phyloP scores from a whole-genome alignment of 2,329 filamentous ascomycete species.

The Paecilomyces sp. region DNA sequence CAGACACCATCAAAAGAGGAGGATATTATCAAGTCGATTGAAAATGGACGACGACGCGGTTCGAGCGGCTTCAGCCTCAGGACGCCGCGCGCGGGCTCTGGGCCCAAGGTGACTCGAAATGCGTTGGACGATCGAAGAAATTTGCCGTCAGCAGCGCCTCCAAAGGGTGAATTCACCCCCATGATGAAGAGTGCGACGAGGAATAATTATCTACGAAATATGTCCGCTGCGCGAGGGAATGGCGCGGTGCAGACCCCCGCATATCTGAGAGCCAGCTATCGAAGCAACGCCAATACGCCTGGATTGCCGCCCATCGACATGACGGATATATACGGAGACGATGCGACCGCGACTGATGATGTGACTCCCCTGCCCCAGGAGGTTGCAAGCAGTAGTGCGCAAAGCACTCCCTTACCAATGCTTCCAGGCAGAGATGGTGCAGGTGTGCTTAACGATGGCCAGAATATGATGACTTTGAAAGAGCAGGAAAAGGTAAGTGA shows the following conservation, averaged over 20 bases:
- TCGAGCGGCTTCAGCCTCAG: conserved; percentile 52
- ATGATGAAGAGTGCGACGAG: conserved; percentile 74
- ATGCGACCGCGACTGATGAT: conserved; percentile 55
- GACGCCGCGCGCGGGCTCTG: conserved; percentile 68
- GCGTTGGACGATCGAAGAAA: conserved; percentile 65
- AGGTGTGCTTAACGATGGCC: conserved; percentile 68
- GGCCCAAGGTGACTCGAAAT: conserved; percentile 26
- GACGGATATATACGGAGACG: conserved; percentile 57
- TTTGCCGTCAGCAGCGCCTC: conserved; percentile 51
- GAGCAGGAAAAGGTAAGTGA: conserved; percentile 78
- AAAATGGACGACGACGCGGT: conserved; percentile 52
- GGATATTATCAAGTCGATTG: conserved; percentile 69
- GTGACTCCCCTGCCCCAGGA: conserved; percentile 70
- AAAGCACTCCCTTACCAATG: conserved; percentile 73
- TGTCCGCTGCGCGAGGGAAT: conserved; percentile 54
- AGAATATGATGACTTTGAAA: conserved; percentile 78
- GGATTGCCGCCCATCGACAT: conserved; percentile 66
- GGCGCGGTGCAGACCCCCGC: conserved; percentile 62
- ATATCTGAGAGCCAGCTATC: conserved; percentile 53
- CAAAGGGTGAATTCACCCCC: conserved; percentile 79
- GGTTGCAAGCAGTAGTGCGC: conserved; percentile 68
- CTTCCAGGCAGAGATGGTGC: conserved; percentile 58
- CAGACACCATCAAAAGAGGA: conserved; percentile 69
- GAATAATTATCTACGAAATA: conserved; percentile 52
- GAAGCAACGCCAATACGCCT: conserved; percentile 65